Percentiles rank a stretch among this genome's conserved stretches.
These are phyloP conservation scores for Boletus rufocinnamomeus DNA, from an alignment of 768 basidiomycete genomes.

Conservation along the genomic window DNA sequence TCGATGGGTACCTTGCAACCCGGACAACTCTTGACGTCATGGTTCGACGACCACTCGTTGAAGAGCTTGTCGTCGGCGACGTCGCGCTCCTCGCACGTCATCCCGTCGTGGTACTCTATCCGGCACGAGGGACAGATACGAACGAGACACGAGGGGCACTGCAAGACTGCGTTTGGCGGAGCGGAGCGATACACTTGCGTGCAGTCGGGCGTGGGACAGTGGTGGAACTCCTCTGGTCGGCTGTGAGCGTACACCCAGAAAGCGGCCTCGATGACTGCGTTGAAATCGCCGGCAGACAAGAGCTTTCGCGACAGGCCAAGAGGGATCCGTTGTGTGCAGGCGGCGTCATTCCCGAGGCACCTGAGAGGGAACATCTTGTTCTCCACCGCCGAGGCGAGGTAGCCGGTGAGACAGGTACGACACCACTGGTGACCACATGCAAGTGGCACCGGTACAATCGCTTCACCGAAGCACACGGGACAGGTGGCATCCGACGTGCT, in stretches of 20 bases:
- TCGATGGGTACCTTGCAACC: conserved; percentile 72
- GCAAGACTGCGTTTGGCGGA: conserved; percentile 50
- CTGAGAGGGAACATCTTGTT: conserved; percentile 66
- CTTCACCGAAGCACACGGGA: conserved; percentile 70
- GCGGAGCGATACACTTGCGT: conserved; percentile 67
- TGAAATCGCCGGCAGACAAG: conserved; percentile 54
- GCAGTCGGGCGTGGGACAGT: conserved; percentile 82
- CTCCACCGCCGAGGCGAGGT: conserved; percentile 58
- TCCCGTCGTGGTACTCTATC: conserved; percentile 61
- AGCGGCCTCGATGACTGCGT: conserved; percentile 56
- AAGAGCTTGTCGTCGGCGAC: conserved; percentile 56
- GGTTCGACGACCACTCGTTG: conserved; percentile 58
- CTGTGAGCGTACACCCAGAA: conserved; percentile 62
- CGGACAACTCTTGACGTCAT: conserved; percentile 77
- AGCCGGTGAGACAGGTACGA: conserved; percentile 57
- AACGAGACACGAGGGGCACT: conserved; percentile 69
- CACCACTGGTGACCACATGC: conserved; percentile 73
- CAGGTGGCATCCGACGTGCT: conserved; percentile 40
- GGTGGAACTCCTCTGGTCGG: conserved; percentile 62
- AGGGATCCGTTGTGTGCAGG: conserved; percentile 59
- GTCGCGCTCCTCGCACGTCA: conserved; percentile 62
- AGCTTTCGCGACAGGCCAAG: conserved; percentile 51
- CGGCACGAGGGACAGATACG: conserved; percentile 70
- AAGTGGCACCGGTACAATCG: conserved; percentile 52
- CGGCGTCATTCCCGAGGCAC: conserved; percentile 67